Evolutionary conservation across 169 alveolate genomes (phyloP), one percentile per base, ranked within the genome.

Genomic region (Cryptosporidium viatorum): DNA sequence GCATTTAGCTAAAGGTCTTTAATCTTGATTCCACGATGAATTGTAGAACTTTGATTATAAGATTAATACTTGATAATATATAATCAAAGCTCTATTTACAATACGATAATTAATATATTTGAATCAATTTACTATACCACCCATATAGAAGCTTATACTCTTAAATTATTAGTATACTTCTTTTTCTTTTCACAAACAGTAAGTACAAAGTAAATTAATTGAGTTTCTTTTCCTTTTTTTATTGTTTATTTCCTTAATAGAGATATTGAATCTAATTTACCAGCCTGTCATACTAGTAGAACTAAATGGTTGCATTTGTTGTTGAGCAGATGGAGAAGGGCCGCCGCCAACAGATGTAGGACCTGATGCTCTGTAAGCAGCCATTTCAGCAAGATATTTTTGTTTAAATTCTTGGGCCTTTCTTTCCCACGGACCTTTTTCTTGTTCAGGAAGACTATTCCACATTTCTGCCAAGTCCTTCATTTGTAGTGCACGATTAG

Each of bases 221-320:
- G 51, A 10, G 16, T 65, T 65, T 65, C 33, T 39, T 29, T 33
- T 29, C 51, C 71, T 16, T 37, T 33, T 29, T 65, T 37, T 7
- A 29, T 14, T 23, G 18, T 65, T 37, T 31, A n/a, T 23, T 59
- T 29, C 71, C 10, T 21, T 21, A 55, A 1, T 55, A 55, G 29
- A 55, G 3, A 55, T 9, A 21, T n/a, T 55, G 10, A 51, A n/a
- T 23, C 23, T 73, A 73, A 26, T 35, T 52, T 73, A 80, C 89
- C 89, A 80, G 29, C 89, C 89, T 12, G 89, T 80, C 89, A 80
- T 80, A 80, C 89, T 80, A n/a, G 89, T 80, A 21, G 89, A 80
- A 39, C 89, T 80, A 58, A 80, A 80, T 45, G 89, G 75, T 45
- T 80, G 89, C 65, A 80, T 80, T 80, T 80, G 89, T 39, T 80